Evolutionary conservation across 495 filamentous ascomycete genomes (phyloP).

Genomic region (Podospora fimiseda): DNA sequence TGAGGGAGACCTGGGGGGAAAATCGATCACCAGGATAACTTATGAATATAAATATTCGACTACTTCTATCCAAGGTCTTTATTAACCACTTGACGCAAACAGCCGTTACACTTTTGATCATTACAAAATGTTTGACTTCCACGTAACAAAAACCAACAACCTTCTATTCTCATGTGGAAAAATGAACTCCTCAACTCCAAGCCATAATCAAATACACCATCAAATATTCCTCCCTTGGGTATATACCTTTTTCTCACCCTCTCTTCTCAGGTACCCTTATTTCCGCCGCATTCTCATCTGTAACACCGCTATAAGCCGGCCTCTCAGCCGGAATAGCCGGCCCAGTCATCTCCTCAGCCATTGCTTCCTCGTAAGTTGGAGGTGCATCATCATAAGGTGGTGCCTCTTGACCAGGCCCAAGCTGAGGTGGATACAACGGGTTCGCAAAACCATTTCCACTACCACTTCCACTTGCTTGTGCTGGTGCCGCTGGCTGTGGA

Average conservation of each 20-base stretch:
- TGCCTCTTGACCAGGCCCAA: conserved; percentile 33
- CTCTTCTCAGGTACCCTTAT: conserved; percentile 37
- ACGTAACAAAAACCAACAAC: no score
- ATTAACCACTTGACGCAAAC: no score
- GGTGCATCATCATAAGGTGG: conserved; percentile 55
- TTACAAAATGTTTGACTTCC: no score
- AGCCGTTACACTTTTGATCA: no score
- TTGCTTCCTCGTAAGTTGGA: conserved; percentile 86
- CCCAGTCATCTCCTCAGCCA: conserved; percentile 62
- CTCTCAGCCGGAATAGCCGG: conserved; percentile 32
- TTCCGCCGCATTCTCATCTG: conserved; percentile 40
- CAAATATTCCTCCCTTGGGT: no score
- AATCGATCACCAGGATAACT: no score
- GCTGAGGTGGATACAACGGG: conserved; percentile 43
- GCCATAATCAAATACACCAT: background rate
- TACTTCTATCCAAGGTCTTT: no score
- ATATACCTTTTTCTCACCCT: background rate
- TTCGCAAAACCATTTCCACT: conserved; percentile 15
- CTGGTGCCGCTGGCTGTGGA: no score
- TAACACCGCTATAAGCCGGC: conserved; percentile 44
- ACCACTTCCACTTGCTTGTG: background rate
- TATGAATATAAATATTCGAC: no score
- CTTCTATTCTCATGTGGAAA: no score
- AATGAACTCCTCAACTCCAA: no score
- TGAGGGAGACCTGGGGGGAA: no score